Evolutionary conservation across 2,329 filamentous ascomycete genomes (phyloP), one percentile per base, ranked within the genome.

Genomic region (Rhynchosporium graminicola): DNA sequence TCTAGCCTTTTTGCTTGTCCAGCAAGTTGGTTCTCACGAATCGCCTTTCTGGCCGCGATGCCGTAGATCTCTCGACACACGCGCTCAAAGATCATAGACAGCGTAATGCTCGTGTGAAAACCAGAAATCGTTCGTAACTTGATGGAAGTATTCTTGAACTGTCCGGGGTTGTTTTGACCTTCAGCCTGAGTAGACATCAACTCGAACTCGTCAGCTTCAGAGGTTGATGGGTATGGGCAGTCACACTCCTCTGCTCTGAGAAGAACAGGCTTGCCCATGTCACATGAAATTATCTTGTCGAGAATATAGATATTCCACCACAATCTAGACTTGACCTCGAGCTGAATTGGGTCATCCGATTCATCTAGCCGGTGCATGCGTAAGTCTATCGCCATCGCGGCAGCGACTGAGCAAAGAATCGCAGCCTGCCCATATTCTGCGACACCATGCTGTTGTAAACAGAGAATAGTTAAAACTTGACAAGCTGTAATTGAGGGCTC

Each of bases 301-400:
- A 72, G 63, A 13, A 73, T 67, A 48, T 70, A 74, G 3, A 74
- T 20, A 57, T 72, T 74, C 72, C 72, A 74, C 72, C 72, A 73
- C 5, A 74, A 65, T 13, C 72, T 64, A 33, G 71, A 70, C 28
- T 67, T 65, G 12, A 73, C 62, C 50, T 73, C 70, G 8, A 63
- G 57, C 52, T 73, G 64, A 20, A 69, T 65, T 4, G 68, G 65
- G 38, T 72, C 69, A 45, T 65, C 52, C 1, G 62, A 57, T 38
- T 69, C 66, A n/a, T 59, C 61, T 10, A 61, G 62, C 40, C 71
- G 63, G 60, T 74, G 69, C 8, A 74, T 36, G 1, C 69, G 69
- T 26, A 74, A 54, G 28, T 74, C 72, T 42, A 72, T 70, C 0
- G 70, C 72, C 70, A 74, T 74, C 8, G 68, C 64, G 12, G 65